phyloP scores from a whole-genome alignment of 768 basidiomycete genomes.

The Mycena rebaudengoi region DNA sequence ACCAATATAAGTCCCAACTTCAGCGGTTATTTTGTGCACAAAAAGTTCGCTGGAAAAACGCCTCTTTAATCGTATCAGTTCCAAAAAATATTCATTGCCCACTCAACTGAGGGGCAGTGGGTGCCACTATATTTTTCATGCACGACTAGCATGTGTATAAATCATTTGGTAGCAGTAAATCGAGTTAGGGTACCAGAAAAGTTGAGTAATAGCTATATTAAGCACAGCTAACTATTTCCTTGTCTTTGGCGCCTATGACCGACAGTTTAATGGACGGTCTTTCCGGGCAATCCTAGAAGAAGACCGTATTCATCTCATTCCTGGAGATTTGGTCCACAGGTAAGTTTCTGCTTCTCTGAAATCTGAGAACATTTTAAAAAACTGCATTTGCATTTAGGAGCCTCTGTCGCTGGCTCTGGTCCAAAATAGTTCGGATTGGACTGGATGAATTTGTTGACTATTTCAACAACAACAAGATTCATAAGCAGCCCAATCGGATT shows the following conservation, averaged over 20 bases:
- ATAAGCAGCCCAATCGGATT: background rate
- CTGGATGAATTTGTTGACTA: conserved; percentile 17
- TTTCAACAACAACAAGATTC: conserved; percentile 18
- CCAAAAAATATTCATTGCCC: too few relatives aligned
- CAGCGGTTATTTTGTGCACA: too few relatives aligned
- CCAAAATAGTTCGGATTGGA: conserved; percentile 3
- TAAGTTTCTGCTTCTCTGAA: background rate
- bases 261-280: conserved; percentile 12
- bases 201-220: conserved; percentile 8
- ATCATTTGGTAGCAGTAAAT: too few relatives aligned
- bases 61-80: too few relatives aligned
- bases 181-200: background rate
- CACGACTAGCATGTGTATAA: too few relatives aligned
- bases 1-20: too few relatives aligned
- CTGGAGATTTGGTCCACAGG: conserved; percentile 1
- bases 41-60: too few relatives aligned
- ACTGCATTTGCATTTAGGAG: background rate
- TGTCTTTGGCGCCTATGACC: too few relatives aligned
- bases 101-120: too few relatives aligned
- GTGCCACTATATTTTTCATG: too few relatives aligned
- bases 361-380: too few relatives aligned
- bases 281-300: conserved; percentile 4
- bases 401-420: conserved; percentile 21
- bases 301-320: conserved; percentile 1
- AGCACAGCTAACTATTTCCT: conserved; percentile 9